Percentiles rank a stretch among this genome's conserved stretches.
phyloP scores from a whole-genome alignment of 2,329 filamentous ascomycete genomes.

The Sclerotinia trifoliorum region DNA sequence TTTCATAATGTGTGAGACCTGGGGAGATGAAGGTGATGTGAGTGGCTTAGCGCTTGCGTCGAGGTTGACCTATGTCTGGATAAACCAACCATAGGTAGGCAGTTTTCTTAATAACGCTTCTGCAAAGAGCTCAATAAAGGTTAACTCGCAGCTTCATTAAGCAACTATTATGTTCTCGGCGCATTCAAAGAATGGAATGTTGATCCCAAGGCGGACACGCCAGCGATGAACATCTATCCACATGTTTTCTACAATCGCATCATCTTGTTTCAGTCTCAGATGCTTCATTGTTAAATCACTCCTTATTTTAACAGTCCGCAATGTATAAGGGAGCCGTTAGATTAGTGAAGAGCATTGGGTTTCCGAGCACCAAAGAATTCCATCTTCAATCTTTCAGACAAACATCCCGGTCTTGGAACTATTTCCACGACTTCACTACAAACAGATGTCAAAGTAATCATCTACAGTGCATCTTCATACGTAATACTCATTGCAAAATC shows the following conservation, averaged over 20 bases:
- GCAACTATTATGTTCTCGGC: not conserved
- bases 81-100: not conserved
- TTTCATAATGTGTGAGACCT: not conserved
- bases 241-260: not conserved
- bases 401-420: constrained; percentile 39
- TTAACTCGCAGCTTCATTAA: too few relatives aligned
- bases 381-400: constrained; percentile 42
- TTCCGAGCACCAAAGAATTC: constrained; percentile 37
- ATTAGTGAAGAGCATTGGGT: constrained; percentile 23
- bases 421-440: constrained; percentile 41
- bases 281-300: not conserved
- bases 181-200: not conserved
- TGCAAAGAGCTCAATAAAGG: not conserved
- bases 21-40: not conserved
- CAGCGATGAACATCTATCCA: not conserved
- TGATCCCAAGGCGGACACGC: not conserved
- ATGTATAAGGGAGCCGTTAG: not conserved
- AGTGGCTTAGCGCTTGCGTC: not conserved
- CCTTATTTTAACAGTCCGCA: too few relatives aligned
- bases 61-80: not conserved
- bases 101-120: not conserved
- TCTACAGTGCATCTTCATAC: constrained; percentile 47
- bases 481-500: constrained; percentile 41
- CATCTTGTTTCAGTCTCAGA: not conserved
- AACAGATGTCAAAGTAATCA: constrained; percentile 45